phyloP scores from a whole-genome alignment of 2,329 filamentous ascomycete genomes.

The Periconia sp. region DNA sequence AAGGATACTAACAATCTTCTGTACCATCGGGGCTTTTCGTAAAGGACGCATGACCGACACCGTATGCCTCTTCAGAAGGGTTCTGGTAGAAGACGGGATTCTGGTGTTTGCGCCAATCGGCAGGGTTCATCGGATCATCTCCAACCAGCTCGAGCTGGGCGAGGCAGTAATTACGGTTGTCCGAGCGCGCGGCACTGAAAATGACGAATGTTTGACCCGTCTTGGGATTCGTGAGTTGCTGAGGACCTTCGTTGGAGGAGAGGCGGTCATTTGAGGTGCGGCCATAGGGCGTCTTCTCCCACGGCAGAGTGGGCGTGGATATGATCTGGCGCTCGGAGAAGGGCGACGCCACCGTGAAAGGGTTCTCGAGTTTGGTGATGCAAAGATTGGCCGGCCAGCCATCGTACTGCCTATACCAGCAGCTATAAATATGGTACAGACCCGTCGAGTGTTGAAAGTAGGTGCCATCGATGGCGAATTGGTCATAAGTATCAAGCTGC shows the following conservation, averaged over 20 bases:
- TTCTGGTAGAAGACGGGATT: constrained; percentile 54
- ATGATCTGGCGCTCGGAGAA: constrained; percentile 52
- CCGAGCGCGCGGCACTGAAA: constrained; percentile 53
- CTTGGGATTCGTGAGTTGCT: constrained; percentile 51
- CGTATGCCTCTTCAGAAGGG: constrained; percentile 47
- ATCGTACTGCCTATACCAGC: constrained; percentile 48
- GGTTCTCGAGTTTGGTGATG: constrained; percentile 53
- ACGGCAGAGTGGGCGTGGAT: constrained; percentile 50
- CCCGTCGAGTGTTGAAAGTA: constrained; percentile 49
- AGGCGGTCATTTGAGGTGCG: constrained; percentile 50
- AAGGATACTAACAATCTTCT: constrained; percentile 42
- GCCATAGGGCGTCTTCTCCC: constrained; percentile 56
- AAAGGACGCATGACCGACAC: constrained; percentile 56
- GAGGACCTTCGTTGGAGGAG: constrained; percentile 53
- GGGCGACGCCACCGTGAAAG: constrained; percentile 50
- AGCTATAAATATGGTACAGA: constrained; percentile 45
- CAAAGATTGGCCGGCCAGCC: constrained; percentile 57
- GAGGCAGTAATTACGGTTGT: constrained; percentile 57
- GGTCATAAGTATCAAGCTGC: constrained; percentile 54
- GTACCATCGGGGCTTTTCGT: constrained; percentile 50
- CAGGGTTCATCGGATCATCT: constrained; percentile 52
- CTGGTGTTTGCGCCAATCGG: constrained; percentile 53
- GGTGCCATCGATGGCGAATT: constrained; percentile 58
- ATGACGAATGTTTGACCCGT: constrained; percentile 54
- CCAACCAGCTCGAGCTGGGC: constrained; percentile 54